Percentiles rank a stretch among this genome's conserved stretches.
Evolutionary conservation across 2,329 filamentous ascomycete genomes (phyloP).

Genomic region (Penicillium sp.): DNA sequence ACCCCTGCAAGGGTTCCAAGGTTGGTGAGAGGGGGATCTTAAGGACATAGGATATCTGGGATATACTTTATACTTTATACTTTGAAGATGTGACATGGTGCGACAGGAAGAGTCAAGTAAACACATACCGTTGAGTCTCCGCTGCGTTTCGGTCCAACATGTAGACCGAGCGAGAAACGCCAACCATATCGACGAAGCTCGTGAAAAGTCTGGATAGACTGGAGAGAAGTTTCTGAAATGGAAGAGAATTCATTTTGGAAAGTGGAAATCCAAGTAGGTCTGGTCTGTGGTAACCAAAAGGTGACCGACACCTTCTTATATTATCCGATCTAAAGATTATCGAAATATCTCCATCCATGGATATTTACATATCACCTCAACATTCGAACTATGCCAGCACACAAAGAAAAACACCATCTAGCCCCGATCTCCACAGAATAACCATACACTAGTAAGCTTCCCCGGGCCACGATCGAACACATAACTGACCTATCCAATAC

Average conservation of each 20-base stretch:
- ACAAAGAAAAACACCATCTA: conserved; percentile 2
- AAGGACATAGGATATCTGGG: neutral
- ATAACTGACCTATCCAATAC: neutral
- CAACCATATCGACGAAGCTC: neutral
- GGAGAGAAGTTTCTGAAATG: neutral
- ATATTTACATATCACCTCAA: neutral
- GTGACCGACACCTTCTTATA: neutral
- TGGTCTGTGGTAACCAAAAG: neutral
- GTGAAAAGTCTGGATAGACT: neutral
- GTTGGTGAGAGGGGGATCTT: neutral
- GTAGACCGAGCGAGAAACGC: conserved; percentile 15
- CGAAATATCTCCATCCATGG: neutral
- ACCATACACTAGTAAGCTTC: neutral
- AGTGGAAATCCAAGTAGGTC: neutral
- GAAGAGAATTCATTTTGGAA: neutral
- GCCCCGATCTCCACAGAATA: neutral
- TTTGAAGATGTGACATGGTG: too few relatives aligned
- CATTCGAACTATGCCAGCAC: neutral
- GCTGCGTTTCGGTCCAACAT: conserved; percentile 20
- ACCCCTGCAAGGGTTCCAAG: neutral
- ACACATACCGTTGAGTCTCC: conserved; percentile 25
- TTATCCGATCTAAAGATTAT: neutral
- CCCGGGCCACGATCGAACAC: neutral
- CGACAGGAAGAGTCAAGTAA: neutral
- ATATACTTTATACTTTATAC: neutral